Base-by-base conservation (phyloP, 1,284 basidiomycete genomes). In the Trichosporon faecale region DNA sequence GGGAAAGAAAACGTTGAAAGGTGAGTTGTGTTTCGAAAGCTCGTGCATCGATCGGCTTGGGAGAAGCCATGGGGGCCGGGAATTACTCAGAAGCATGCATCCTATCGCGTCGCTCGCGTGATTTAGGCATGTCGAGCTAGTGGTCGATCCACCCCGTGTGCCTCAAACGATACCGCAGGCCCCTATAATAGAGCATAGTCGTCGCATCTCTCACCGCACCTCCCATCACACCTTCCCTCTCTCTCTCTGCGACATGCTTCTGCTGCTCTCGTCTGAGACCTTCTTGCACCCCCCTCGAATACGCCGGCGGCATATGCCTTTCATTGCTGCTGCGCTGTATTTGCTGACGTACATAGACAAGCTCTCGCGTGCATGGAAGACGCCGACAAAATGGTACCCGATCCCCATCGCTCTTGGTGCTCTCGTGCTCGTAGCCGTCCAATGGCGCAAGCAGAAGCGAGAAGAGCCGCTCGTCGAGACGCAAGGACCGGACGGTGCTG, bases 381-480 rank as follows among this genome's bases (percentile, higher is more conserved):
- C 95, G 0, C 94, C 93, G 1, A 94, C 92, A 66, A 92, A 90
- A 83, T 99, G 96, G 96, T 95, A 95, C 76, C 95, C 96, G 9
- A 88, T 99, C 60, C 96, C 96, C 16, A 85, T 98, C 71, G 92
- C 93, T 16, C 90, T 97, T 37, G 95, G 95, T 49, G 94, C 93
- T 1, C 87, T 95, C 31, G 87, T 96, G 27, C 89, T 97, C 60
- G 89, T 95, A 70, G 89, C 88, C 64, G 86, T 97, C 27, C 91
- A 95, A 80, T 94, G 91, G 73, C 67, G 81, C 49, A 76, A 83
- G 78, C 73, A 78, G 71, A 68, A 72, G 16, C 65, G 71, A 63
- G 76, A 76, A 63, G 81, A 80, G 66, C 76, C 85, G 21, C 76
- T 81, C 57, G 80, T 83, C 11, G 75, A 76, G 27, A 72, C 72